Conservation (phyloP, 257 asterid genomes). For the Salvia splendens region DNA sequence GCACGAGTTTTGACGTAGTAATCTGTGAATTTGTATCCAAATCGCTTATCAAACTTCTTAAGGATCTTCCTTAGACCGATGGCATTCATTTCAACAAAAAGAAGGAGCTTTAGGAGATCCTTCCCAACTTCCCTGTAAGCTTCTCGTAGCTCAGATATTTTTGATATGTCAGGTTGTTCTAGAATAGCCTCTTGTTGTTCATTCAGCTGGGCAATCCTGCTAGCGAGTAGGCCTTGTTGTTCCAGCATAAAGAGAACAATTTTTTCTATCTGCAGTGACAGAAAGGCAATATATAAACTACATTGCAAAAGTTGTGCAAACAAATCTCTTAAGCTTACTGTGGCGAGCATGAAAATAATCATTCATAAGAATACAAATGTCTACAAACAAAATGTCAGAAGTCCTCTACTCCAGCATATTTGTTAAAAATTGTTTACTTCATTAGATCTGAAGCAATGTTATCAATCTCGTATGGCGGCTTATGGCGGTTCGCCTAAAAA, state of each 20-base stretch:
- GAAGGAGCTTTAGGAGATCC: slow-evolving; percentile 85
- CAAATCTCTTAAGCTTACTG: not conserved
- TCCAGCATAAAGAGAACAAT: slow-evolving; percentile 92
- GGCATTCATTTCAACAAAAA: slow-evolving; percentile 91
- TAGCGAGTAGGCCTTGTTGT: slow-evolving; percentile 87
- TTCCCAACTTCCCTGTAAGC: slow-evolving; percentile 86
- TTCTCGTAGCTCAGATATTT: slow-evolving; percentile 74
- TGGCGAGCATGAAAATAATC: not conserved
- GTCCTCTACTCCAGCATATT: not conserved
- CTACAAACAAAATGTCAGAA: slow-evolving; percentile 1
- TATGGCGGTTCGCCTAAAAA: too few relatives aligned
- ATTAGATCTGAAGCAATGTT: too few relatives aligned
- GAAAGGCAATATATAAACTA: slow-evolving; percentile 6
- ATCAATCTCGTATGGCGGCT: too few relatives aligned
- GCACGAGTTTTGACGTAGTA: slow-evolving; percentile 91
- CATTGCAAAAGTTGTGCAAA: not conserved
- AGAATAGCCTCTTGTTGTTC: slow-evolving; percentile 73
- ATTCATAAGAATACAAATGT: not conserved
- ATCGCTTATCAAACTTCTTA: slow-evolving; percentile 93
- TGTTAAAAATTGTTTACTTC: not conserved
- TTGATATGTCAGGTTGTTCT: slow-evolving; percentile 83
- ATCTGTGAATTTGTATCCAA: slow-evolving; percentile 89
- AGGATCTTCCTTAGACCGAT: slow-evolving; percentile 92
- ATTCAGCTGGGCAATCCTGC: slow-evolving; percentile 72
- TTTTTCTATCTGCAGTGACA: slow-evolving; percentile 79